Evolutionary conservation across 108 stramenopile genomes (phyloP).

Genomic region (Skeletonema potamos): DNA sequence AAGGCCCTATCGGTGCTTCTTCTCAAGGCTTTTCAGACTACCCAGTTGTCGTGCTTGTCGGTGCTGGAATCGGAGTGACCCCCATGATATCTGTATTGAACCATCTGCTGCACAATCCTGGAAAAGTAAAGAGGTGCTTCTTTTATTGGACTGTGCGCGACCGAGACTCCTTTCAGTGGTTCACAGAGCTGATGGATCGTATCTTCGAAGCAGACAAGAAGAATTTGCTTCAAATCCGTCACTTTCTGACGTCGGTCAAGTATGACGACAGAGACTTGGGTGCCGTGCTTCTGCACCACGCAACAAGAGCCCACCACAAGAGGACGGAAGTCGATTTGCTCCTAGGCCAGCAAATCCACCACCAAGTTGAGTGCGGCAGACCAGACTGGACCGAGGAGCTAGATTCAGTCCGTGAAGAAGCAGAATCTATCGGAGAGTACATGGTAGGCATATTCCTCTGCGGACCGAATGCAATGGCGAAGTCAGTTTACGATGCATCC

Average conservation of each 20-base stretch:
- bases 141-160: slow-evolving; percentile 23
- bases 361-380: slow-evolving; percentile 11
- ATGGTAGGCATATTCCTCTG: slow-evolving; percentile 19
- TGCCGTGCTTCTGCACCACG: slow-evolving; percentile 20
- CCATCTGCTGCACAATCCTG: slow-evolving; percentile 3
- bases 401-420: neutral
- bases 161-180: slow-evolving; percentile 16
- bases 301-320: slow-evolving; percentile 9
- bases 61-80: slow-evolving; percentile 48
- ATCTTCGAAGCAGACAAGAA: slow-evolving; percentile 18
- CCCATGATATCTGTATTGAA: slow-evolving; percentile 30
- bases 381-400: slow-evolving; percentile 21
- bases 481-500: neutral
- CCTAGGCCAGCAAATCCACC: slow-evolving; percentile 6
- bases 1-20: slow-evolving; percentile 28
- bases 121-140: slow-evolving; percentile 11
- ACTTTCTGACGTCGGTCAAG: slow-evolving; percentile 21
- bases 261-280: slow-evolving; percentile 25
- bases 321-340: slow-evolving; percentile 6
- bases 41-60: slow-evolving; percentile 39
- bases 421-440: neutral
- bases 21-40: slow-evolving; percentile 20
- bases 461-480: slow-evolving; percentile 13
- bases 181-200: slow-evolving; percentile 13
- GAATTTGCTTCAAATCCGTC: slow-evolving; percentile 12